phyloP scores from a whole-genome alignment of 2,329 filamentous ascomycete genomes.

The Daldinia eschscholtzii region DNA sequence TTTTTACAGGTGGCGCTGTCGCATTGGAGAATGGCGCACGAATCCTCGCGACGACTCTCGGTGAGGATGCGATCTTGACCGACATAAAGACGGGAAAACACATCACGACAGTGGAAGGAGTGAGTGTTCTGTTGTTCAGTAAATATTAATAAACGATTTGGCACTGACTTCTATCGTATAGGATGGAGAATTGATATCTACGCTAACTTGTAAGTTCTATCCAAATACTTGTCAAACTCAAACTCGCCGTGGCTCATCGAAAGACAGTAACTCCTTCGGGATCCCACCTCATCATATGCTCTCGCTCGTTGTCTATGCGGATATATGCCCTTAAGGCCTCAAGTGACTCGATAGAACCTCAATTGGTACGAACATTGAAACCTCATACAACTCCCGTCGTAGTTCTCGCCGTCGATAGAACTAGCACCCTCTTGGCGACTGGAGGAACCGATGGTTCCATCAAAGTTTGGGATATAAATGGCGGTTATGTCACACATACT shows the following conservation, averaged over 20 bases:
- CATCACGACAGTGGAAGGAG: slow-evolving; percentile 88
- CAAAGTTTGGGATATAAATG: slow-evolving; percentile 95
- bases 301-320: slow-evolving; percentile 94
- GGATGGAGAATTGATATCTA: slow-evolving; percentile 86
- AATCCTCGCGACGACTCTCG: slow-evolving; percentile 88
- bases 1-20: slow-evolving; percentile 92
- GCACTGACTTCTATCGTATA: slow-evolving; percentile 52
- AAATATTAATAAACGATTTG: not conserved
- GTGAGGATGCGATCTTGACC: slow-evolving; percentile 90
- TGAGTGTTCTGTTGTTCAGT: slow-evolving; percentile 55
- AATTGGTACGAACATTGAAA: slow-evolving; percentile 84
- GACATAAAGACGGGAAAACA: slow-evolving; percentile 86
- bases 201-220: slow-evolving; percentile 68
- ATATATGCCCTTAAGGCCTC: slow-evolving; percentile 80
- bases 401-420: slow-evolving; percentile 85
- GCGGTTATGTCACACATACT: slow-evolving; percentile 92
- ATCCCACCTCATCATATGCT: slow-evolving; percentile 90
- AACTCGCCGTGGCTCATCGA: slow-evolving; percentile 41
- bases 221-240: slow-evolving; percentile 1
- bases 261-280: slow-evolving; percentile 83
- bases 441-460: slow-evolving; percentile 93
- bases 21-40: slow-evolving; percentile 84
- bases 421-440: slow-evolving; percentile 89
- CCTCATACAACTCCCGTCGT: slow-evolving; percentile 92
- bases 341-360: slow-evolving; percentile 70